Base-by-base conservation (phyloP, 345 rosid species). In the Microthlaspi erraticum region DNA sequence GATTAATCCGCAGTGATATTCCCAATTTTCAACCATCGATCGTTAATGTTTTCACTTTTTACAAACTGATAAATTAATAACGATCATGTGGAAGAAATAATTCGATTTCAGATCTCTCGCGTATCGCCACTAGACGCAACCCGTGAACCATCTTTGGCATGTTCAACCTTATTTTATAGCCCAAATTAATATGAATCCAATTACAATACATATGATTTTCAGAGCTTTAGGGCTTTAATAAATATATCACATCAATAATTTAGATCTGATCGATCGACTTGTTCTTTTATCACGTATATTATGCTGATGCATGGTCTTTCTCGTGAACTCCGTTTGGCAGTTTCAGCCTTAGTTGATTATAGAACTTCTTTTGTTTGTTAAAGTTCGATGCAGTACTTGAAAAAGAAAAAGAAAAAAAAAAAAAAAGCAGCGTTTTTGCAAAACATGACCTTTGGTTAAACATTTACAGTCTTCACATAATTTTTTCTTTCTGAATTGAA, bases 121-220 rank as follows among this genome's bases (percentile, higher is more conserved):
- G 26, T 34, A 26, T 26, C 50, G 3, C 61, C 54, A 71, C 62
- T n/a, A 42, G 60, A 41, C 45, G 16, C 16, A 31, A 6, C 49
- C 64, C 70, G 76, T 72, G 76, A 63, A 44, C 41, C 32, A 34
- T 36, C 19, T 55, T 64, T 72, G 70, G 55, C 76, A 64, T 55
- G 23, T 64, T 36, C 19, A 37, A 34, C 33, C 70, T 54, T 53
- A 23, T 55, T 23, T 23, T 64, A 63, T 41, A 6, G 7, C 46
- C 46, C 31, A 2, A 54, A 52, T 62, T 39, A 6, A 18, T 32
- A 70, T 38, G 14, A 70, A 48, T 29, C 66, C 51, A 49, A 11
- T 17, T 49, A 34, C 38, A n/a, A 45, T 13, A 19, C 6, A 8
- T 46, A 45, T 23, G 66, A 45, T 29, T 44, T 50, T 19, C 7